Conservation (phyloP, 495 filamentous ascomycete species). For the Stereocaulon alpinum region DNA sequence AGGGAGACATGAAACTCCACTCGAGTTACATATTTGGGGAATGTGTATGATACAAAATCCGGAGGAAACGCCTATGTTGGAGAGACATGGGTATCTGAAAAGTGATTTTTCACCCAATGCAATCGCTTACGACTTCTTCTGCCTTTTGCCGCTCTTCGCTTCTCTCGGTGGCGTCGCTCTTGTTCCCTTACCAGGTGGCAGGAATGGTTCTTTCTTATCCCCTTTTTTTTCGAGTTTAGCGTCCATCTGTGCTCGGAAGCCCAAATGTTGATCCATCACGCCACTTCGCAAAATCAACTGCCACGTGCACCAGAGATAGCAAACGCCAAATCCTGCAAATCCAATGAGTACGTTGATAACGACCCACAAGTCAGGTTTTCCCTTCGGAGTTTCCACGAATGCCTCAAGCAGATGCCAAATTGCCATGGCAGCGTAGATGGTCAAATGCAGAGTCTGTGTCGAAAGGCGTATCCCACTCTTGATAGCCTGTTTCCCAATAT, state of each 20-base stretch:
- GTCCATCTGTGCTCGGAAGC: constrained; percentile 14
- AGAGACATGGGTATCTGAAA: constrained; percentile 6
- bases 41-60: not conserved
- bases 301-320: constrained; percentile 83
- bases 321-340: constrained; percentile 71
- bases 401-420: constrained; percentile 70
- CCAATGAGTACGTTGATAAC: constrained; percentile 82
- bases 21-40: not conserved
- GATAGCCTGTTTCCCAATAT: constrained; percentile 37
- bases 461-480: constrained; percentile 32
- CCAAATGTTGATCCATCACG: constrained; percentile 23
- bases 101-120: not conserved
- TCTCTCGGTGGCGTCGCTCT: constrained; percentile 8
- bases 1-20: not conserved
- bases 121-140: constrained; percentile 6
- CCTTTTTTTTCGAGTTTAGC: not conserved
- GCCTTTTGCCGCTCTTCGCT: constrained; percentile 1
- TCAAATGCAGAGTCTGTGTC: constrained; percentile 57
- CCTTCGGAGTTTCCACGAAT: constrained; percentile 51
- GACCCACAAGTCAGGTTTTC: constrained; percentile 88
- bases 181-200: not conserved
- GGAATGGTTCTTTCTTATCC: not conserved
- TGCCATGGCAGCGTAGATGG: constrained; percentile 66
- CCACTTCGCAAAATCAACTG: constrained; percentile 53
- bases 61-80: not conserved